Percentiles rank a stretch among this genome's conserved stretches.
Conservation (phyloP, 768 basidiomycete species). For the Termitomyces sp. region DNA sequence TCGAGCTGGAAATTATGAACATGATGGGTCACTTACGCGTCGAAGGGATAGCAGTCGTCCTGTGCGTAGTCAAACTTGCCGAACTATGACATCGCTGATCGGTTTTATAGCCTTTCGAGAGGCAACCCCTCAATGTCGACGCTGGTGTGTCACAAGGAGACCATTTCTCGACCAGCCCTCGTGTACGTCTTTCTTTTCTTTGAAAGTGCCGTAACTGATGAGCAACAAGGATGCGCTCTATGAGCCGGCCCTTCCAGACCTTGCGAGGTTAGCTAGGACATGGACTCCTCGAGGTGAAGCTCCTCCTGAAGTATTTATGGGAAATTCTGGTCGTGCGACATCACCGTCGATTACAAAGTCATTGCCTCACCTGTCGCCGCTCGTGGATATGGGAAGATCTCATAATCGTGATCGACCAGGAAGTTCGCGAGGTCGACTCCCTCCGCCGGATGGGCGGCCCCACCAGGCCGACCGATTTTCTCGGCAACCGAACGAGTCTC, state of each 20-base stretch:
- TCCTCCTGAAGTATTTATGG: slow-evolving; percentile 9
- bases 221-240: slow-evolving; percentile 1
- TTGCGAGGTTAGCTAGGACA: slow-evolving; percentile 9
- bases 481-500: slow-evolving; percentile 7
- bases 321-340: slow-evolving; percentile 11
- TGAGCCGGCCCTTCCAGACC: slow-evolving; percentile 1
- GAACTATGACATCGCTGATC: not conserved
- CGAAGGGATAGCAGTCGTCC: slow-evolving; percentile 10
- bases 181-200: not conserved
- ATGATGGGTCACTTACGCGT: slow-evolving; percentile 1
- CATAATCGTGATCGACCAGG: slow-evolving; percentile 8
- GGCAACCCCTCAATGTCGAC: slow-evolving; percentile 3
- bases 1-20: slow-evolving; percentile 9
- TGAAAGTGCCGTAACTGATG: not conserved
- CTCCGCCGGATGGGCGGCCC: not conserved
- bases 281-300: slow-evolving; percentile 19
- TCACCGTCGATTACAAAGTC: slow-evolving; percentile 24
- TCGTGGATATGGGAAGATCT: slow-evolving; percentile 10
- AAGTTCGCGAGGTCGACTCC: slow-evolving; percentile 7
- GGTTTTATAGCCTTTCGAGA: slow-evolving; percentile 5
- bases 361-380: slow-evolving; percentile 19
- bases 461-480: slow-evolving; percentile 1
- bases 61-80: slow-evolving; percentile 5
- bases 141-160: slow-evolving; percentile 1
- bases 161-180: slow-evolving; percentile 3